These are phyloP conservation scores for Boletales sp. DNA, from an alignment of 768 basidiomycete species.

Conservation along the genomic window DNA sequence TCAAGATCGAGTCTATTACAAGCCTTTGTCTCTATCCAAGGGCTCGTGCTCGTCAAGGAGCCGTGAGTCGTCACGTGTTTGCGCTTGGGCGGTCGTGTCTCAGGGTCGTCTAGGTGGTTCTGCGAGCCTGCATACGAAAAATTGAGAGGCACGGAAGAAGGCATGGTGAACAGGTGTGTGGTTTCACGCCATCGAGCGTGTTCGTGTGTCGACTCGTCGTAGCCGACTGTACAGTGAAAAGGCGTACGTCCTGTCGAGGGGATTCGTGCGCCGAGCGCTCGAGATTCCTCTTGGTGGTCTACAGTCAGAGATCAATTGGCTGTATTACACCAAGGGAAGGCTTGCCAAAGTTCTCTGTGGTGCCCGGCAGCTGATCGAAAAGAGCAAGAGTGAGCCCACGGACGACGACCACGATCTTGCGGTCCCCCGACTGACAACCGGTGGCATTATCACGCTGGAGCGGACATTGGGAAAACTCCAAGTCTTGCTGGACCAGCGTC, in stretches of 20 bases:
- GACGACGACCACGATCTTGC: constrained; percentile 43
- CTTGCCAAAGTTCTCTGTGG: constrained; percentile 67
- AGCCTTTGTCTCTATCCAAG: constrained; percentile 91
- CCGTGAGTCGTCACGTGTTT: constrained; percentile 54
- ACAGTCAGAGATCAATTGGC: constrained; percentile 66
- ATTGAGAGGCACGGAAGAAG: constrained; percentile 85
- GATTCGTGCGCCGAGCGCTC: constrained; percentile 86
- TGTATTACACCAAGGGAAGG: constrained; percentile 64
- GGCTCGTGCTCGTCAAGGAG: constrained; percentile 87
- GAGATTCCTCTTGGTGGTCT: constrained; percentile 73
- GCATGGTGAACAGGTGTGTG: constrained; percentile 73
- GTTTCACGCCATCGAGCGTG: neutral
- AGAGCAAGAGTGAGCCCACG: constrained; percentile 47
- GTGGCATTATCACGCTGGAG: constrained; percentile 74
- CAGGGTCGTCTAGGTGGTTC: constrained; percentile 57
- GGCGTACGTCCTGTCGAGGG: constrained; percentile 85
- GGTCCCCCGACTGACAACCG: constrained; percentile 73
- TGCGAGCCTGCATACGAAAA: constrained; percentile 95
- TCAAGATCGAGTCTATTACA: constrained; percentile 84
- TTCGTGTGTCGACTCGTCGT: constrained; percentile 5
- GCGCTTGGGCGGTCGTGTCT: neutral
- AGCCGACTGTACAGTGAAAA: constrained; percentile 93
- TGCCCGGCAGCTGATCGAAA: constrained; percentile 60
- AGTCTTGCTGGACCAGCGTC: constrained; percentile 30
- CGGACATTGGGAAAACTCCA: constrained; percentile 71